Evolutionary conservation across 2,329 filamentous ascomycete genomes (phyloP).

Genomic region (Arthroderma sp.): DNA sequence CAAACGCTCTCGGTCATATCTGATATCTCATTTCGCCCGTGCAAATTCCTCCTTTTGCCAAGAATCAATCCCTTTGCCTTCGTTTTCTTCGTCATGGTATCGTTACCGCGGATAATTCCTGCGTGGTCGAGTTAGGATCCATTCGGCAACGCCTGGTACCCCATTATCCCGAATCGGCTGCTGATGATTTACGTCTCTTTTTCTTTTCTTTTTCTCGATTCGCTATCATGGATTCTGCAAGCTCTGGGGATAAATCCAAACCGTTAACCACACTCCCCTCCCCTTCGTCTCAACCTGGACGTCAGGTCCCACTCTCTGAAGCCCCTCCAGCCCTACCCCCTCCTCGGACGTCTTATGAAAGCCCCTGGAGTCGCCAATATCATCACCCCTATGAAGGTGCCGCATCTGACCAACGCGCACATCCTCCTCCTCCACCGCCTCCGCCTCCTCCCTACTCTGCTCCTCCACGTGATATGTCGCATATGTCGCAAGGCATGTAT

Average conservation of each 20-base stretch:
- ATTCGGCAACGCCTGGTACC: too few relatives aligned
- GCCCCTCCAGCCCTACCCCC: conserved; percentile 4
- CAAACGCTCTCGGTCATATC: too few relatives aligned
- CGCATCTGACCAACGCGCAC: conserved; percentile 3
- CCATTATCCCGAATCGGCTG: neutral
- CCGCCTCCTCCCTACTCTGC: conserved; percentile 16
- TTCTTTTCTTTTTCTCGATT: neutral
- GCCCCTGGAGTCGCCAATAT: conserved; percentile 4
- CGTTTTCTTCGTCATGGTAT: neutral
- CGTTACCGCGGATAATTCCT: neutral
- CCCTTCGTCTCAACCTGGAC: conserved; percentile 3
- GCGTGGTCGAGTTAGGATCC: neutral
- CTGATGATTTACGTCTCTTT: neutral
- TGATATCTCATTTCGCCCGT: too few relatives aligned
- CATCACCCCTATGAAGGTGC: conserved; percentile 5
- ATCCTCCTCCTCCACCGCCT: conserved; percentile 16
- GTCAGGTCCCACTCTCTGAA: conserved; percentile 7
- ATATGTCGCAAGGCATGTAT: conserved; percentile 11
- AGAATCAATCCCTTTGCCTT: too few relatives aligned
- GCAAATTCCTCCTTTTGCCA: too few relatives aligned
- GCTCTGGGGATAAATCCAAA: conserved; percentile 1
- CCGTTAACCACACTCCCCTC: conserved; percentile 1
- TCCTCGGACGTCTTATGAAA: conserved; percentile 7
- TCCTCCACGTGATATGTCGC: conserved; percentile 17
- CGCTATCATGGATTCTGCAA: conserved; percentile 1